Evolutionary conservation across 306 rosid species (phyloP).

Genomic region (cucumber (Cucumis sativus)): Cucumber_9930_V3 NC_026659.2:21819001-21819500

Average conservation of each 20-base stretch:
- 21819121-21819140: no score
- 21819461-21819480: not conserved
- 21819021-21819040: no score
- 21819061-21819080: no score
- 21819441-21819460: not conserved
- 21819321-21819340: not conserved
- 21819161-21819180: no score
- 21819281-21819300: not conserved
- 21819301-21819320: not conserved
- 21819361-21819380: not conserved
- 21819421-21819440: not conserved
- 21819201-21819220: not conserved
- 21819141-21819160: no score
- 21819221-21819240: not conserved
- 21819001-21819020: no score
- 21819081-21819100: no score
- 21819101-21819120: no score
- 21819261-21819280: not conserved
- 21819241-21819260: not conserved
- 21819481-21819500: not conserved
- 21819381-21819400: not conserved
- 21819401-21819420: not conserved
- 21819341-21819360: not conserved
- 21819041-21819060: no score
- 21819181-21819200: no score